These are phyloP conservation scores for Sclerotinia spermophila DNA, from an alignment of 2,329 filamentous ascomycete genomes.

Conservation along the genomic window DNA sequence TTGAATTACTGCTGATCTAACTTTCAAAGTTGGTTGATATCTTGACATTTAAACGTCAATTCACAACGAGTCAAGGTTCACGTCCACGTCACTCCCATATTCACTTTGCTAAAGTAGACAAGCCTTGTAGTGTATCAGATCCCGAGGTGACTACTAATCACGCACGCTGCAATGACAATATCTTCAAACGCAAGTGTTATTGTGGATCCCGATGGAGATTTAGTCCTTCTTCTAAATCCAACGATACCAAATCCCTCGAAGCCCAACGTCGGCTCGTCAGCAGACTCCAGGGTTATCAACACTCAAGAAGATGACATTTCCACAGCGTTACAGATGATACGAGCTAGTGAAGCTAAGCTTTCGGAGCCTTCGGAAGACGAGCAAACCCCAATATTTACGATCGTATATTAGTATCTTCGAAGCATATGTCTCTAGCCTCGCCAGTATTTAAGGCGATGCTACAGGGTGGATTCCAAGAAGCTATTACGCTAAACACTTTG, in stretches of 20 bases:
- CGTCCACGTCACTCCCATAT: background rate
- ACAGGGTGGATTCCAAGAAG: background rate
- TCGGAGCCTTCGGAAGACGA: background rate
- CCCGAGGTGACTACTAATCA: too few relatives aligned
- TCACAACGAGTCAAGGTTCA: background rate
- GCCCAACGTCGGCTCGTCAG: background rate
- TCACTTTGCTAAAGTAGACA: too few relatives aligned
- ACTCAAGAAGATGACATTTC: background rate
- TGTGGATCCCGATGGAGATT: slow-evolving; percentile 8
- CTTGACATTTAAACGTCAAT: background rate
- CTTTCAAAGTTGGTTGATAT: background rate
- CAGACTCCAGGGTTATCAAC: too few relatives aligned
- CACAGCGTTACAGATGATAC: background rate
- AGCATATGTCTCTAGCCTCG: slow-evolving; percentile 11
- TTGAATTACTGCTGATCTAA: background rate
- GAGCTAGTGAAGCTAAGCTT: fast-evolving
- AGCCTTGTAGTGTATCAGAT: too few relatives aligned
- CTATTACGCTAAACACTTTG: background rate
- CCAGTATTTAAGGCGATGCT: slow-evolving; percentile 8
- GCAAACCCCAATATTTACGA: background rate
- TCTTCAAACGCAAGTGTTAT: background rate
- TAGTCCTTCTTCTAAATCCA: background rate
- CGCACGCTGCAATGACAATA: background rate
- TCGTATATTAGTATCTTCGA: background rate
- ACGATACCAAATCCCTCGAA: background rate